phyloP scores from a whole-genome alignment of 306 rosid genomes.

The Corylus avellana region DNA sequence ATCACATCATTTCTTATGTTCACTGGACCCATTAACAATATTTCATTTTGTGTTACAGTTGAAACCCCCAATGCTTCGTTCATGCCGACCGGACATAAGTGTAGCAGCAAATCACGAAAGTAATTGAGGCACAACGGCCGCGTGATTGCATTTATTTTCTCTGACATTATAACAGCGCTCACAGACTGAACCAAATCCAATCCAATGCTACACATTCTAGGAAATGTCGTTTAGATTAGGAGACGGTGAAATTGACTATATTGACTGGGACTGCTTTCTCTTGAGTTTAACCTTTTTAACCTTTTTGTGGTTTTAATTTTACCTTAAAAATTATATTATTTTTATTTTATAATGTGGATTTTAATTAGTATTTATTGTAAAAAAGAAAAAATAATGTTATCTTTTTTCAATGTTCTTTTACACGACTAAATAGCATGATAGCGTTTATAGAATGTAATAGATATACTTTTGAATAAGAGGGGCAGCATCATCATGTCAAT shows the following conservation, averaged over 20 bases:
- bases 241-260: not conserved
- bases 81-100: not conserved
- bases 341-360: too few species aligned
- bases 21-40: not conserved
- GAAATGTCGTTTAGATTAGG: not conserved
- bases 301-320: not conserved
- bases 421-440: not conserved
- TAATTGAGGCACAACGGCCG: not conserved
- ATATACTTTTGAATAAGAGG: not conserved
- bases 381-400: too few species aligned
- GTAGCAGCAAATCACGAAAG: not conserved
- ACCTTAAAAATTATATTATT: not conserved
- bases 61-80: conserved; percentile 11
- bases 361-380: too few species aligned
- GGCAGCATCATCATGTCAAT: not conserved
- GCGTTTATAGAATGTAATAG: not conserved
- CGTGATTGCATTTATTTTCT: not conserved
- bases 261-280: not conserved
- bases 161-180: not conserved
- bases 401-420: not conserved
- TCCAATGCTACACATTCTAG: not conserved
- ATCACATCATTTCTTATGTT: conserved; percentile 16
- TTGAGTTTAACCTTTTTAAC: too few species aligned
- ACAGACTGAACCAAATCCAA: too few species aligned
- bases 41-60: conserved; percentile 10